These are phyloP conservation scores for Apiospora kogelbergensis DNA, from an alignment of 2,329 filamentous ascomycete genomes.

Conservation along the genomic window DNA sequence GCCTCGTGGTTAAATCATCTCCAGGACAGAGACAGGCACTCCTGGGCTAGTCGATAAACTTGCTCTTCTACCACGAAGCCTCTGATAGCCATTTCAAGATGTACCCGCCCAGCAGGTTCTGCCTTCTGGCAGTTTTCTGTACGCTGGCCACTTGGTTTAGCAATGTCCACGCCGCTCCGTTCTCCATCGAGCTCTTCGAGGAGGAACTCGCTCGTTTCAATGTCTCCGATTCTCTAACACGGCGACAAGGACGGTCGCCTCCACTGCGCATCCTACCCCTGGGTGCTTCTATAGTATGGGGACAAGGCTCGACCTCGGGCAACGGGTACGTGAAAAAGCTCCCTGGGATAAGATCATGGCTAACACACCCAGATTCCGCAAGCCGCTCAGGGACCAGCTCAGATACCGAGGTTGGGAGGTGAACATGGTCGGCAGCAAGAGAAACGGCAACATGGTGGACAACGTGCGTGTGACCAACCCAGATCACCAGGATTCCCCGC, in stretches of 20 bases:
- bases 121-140: not conserved
- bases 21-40: not conserved
- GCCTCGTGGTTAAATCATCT: not conserved
- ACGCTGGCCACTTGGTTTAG: not conserved
- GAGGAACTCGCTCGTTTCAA: not conserved
- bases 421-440: constrained; percentile 27
- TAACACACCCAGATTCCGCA: constrained; percentile 19
- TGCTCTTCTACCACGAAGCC: not conserved
- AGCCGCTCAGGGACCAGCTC: constrained; percentile 21
- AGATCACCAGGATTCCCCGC: too few relatives aligned
- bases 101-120: not conserved
- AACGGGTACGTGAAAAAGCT: constrained; percentile 25
- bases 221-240: not conserved
- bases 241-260: not conserved
- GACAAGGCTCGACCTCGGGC: constrained; percentile 39
- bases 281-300: constrained; percentile 15
- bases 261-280: constrained; percentile 12
- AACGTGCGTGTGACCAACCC: constrained; percentile 20
- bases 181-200: not conserved
- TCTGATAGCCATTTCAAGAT: not conserved
- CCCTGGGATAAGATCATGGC: not conserved
- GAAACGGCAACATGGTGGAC: constrained; percentile 23
- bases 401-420: constrained; percentile 23
- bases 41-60: not conserved
- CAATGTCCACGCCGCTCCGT: not conserved